A percentile compares a stretch with the other conserved stretches of the same genome.
phyloP scores from a whole-genome alignment of 1,139 yeast species.

The Geotrichum citri-aurantii region DNA sequence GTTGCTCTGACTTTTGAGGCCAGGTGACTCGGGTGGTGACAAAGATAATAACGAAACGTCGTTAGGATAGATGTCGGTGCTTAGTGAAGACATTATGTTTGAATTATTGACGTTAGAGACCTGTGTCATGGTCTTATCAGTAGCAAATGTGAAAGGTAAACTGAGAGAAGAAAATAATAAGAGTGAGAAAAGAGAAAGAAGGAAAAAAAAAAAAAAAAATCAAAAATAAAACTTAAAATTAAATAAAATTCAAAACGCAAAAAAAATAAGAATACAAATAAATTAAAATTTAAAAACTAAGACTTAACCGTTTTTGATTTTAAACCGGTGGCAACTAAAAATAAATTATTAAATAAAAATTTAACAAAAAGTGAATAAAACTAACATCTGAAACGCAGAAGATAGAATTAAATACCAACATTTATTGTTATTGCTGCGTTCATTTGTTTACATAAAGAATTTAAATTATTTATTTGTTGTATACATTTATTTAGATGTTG shows the following conservation, averaged over 20 bases:
- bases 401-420: too few species aligned
- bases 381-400: too few species aligned
- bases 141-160: not conserved
- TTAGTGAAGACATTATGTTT: not conserved
- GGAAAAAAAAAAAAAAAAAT: not conserved
- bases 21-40: not conserved
- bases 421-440: too few species aligned
- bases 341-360: too few species aligned
- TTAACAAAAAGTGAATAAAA: too few species aligned
- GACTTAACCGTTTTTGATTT: not conserved
- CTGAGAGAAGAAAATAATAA: not conserved
- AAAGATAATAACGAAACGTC: not conserved
- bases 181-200: not conserved
- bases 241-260: not conserved
- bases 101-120: slow-evolving; percentile 1
- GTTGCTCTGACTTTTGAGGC: not conserved
- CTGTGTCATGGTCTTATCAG: slow-evolving; percentile 8
- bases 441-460: too few species aligned
- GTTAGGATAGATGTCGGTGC: not conserved
- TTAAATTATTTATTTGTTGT: too few species aligned
- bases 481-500: too few species aligned
- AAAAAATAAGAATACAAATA: not conserved
- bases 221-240: not conserved
- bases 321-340: not conserved
- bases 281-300: not conserved